Base-by-base conservation (phyloP, 495 filamentous ascomycete species). In the Glonium stellatum region DNA sequence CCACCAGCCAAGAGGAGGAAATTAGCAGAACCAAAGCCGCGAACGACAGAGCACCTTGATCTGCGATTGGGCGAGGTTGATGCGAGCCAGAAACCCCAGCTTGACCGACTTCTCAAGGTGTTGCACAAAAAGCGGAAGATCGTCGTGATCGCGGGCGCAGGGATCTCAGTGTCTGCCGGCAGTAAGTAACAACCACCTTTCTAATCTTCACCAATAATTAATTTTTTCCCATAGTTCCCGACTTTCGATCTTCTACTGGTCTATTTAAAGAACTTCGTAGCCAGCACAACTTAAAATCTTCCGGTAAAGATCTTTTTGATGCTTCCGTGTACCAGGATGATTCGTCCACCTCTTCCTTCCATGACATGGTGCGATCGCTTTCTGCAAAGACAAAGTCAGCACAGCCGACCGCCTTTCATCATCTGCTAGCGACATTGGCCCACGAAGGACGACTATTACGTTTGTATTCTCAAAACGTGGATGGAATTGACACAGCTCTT, bases 311-410 rank as follows among this genome's bases (percentile, higher is more conserved):
- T 65, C 80, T 98, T 1, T 97, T 98, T 65, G 93, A 98, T 77
- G 93, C 93, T 51, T 95, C 92, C 1, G 93, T 98, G 59, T 98
- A 97, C 75, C 88, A 88, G 67, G 87, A 92, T 75, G 88, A 96
- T 67, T 79, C 80, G 9, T 84, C 91, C 36, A 97, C 92, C 12
- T 84, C 83, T 6, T 87, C 86, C 3, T 98, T 98, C 77, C 95
- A 97, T 72, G 84, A 86, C 69, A 95, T 98, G 92, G 90, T 98
- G 58, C 88, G 92, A 66, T 83, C 86, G 67, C 80, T 97, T 58
- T 90, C 90, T 34, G 76, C 86, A 44, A 76, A 89, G 70, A 88
- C 86, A 12, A 80, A 82, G 61, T 79, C 82, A 48, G 90, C 91
- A 36, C 74, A 85, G 55, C 91, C 93, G 13, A 97, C 93, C 25